A percentile compares a stretch with the other conserved stretches of the same genome.
phyloP scores from a whole-genome alignment of 768 basidiomycete genomes.

The Pulveroboletus sp. region DNA sequence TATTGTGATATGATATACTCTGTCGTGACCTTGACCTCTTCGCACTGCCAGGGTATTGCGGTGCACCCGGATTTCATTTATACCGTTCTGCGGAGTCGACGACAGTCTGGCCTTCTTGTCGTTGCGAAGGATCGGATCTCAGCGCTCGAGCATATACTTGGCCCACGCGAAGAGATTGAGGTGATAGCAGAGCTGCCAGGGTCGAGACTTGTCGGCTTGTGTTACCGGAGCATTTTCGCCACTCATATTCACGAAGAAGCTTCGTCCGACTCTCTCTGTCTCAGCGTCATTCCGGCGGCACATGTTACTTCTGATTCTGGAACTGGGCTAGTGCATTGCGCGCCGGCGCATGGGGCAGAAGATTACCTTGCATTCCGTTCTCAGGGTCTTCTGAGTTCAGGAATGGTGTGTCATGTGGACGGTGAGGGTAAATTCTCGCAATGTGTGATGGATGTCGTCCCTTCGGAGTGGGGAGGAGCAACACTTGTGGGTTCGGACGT shows the following conservation, averaged over 20 bases:
- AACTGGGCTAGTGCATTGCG: constrained; percentile 92
- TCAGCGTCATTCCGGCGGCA: constrained; percentile 58
- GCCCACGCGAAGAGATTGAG: constrained; percentile 19
- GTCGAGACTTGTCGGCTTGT: constrained; percentile 52
- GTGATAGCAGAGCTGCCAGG: constrained; percentile 23
- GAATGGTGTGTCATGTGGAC: constrained; percentile 80
- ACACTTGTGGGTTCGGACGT: constrained; percentile 68
- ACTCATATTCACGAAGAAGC: constrained; percentile 12
- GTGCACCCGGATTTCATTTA: constrained; percentile 75
- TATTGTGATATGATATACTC: neutral
- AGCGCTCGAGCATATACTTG: constrained; percentile 26
- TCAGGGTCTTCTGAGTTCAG: constrained; percentile 44
- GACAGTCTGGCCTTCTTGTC: constrained; percentile 35
- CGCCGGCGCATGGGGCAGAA: constrained; percentile 91
- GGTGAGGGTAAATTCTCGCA: constrained; percentile 65
- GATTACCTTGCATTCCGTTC: constrained; percentile 79
- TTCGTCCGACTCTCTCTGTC: constrained; percentile 1
- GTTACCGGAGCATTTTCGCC: constrained; percentile 62
- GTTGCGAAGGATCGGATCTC: constrained; percentile 51
- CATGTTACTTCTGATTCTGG: constrained; percentile 88
- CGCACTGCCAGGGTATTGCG: constrained; percentile 71
- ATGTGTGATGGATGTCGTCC: constrained; percentile 52
- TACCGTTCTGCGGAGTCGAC: constrained; percentile 39
- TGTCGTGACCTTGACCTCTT: neutral
- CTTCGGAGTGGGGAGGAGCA: constrained; percentile 34